Evolutionary conservation across 352 stramenopile species (phyloP), one percentile per base, ranked within the genome.

Genomic region (Pythium angustatum): DNA sequence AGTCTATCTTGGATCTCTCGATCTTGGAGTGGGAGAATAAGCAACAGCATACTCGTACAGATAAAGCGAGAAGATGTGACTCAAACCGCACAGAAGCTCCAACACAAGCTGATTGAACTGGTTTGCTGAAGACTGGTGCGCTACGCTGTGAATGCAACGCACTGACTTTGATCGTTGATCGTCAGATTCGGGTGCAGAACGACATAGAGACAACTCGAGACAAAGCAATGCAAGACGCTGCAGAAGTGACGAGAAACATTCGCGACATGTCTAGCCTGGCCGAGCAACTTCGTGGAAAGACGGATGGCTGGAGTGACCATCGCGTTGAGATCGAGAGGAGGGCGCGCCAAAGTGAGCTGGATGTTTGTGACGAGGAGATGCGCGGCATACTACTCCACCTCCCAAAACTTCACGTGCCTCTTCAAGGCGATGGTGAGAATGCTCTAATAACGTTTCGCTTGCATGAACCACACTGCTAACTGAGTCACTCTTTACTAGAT

Each of bases 391-490:
- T 54, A n/a, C 24, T 21, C n/a, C 22, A 47, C 8, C 19, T 69
- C 21, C 63, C 63, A 9, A 47, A 27, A n/a, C 14, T 64, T 8
- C 17, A 21, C 7, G 48, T 64, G 14, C 54, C 48, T 5, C 21
- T 47, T 6, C 63, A 69, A 51, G 63, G 63, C 11, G 36, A 64
- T 55, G 63, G 63, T 64, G 3, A 22, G 55, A 40, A 14, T 21
- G 7, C 28, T 41, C 49, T n/a, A 3, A 17, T 38, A 8, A 38
- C 4, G 27, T 17, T 6, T 5, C 24, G n/a, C 47, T 21, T 12
- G 17, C 6, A 26, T 0, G 1, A 27, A 41, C 17, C 47, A 40
- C 27, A 27, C 7, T 40, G 27, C 17, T 45, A 1, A 3, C 30
- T n/a, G 15, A n/a, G 5, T n/a, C n/a, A n/a, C n/a, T n/a, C n/a